phyloP scores from a whole-genome alignment of 805 yeast species.

The Metschnikowia peoriensis region DNA sequence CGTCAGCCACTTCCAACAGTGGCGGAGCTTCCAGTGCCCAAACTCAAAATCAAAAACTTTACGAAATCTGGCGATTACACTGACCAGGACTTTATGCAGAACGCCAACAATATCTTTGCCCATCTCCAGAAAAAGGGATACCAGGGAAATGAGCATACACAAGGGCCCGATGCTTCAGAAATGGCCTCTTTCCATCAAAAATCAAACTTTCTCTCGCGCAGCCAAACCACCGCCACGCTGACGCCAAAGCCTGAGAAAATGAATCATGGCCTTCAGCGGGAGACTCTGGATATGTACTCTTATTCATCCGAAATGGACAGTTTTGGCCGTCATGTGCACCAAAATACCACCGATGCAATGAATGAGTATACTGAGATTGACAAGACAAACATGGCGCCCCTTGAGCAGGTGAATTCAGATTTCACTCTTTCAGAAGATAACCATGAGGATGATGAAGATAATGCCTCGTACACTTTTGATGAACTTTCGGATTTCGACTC shows the following conservation, averaged over 20 bases:
- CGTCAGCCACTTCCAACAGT: slow-evolving; percentile 2
- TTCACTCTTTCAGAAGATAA: background rate
- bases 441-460: background rate
- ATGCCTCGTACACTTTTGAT: slow-evolving; percentile 32
- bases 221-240: slow-evolving; percentile 34
- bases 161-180: background rate
- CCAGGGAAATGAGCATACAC: slow-evolving; percentile 1
- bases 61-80: slow-evolving; percentile 32
- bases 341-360: slow-evolving; percentile 1
- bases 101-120: slow-evolving; percentile 39
- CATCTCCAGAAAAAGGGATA: slow-evolving; percentile 37
- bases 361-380: slow-evolving; percentile 16
- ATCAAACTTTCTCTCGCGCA: slow-evolving; percentile 7
- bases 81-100: slow-evolving; percentile 35
- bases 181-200: slow-evolving; percentile 4
- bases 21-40: slow-evolving; percentile 10
- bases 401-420: background rate
- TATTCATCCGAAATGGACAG: slow-evolving; percentile 37
- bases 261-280: background rate
- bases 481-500: slow-evolving; percentile 21
- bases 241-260: slow-evolving; percentile 35
- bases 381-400: slow-evolving; percentile 2
- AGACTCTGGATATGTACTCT: slow-evolving; percentile 9
- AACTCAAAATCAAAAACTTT: slow-evolving; percentile 29
- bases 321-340: slow-evolving; percentile 20